These are phyloP conservation scores for Metrosideros polymorpha DNA, from an alignment of 441 rosid species.

Conservation along the genomic window DNA sequence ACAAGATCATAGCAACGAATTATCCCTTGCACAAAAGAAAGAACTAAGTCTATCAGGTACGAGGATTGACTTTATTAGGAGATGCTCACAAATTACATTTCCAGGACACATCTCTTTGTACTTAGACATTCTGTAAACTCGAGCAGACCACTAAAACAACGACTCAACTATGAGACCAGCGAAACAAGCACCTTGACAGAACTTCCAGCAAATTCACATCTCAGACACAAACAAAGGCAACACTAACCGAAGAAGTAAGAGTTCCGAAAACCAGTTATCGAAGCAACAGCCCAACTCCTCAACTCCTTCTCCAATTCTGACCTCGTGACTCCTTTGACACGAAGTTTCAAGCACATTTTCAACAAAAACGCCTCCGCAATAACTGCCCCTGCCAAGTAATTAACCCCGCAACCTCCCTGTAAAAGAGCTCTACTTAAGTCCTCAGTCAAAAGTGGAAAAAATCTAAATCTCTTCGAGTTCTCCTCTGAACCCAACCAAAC, in stretches of 20 bases:
- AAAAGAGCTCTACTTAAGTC: constrained; percentile 13
- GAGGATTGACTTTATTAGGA: background rate
- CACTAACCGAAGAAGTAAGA: constrained; percentile 41
- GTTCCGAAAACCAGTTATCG: constrained; percentile 27
- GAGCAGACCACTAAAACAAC: background rate
- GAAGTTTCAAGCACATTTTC: constrained; percentile 32
- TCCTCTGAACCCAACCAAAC: constrained; percentile 27
- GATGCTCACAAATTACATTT: background rate
- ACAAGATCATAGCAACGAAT: background rate
- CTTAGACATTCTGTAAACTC: background rate
- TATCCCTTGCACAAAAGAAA: background rate
- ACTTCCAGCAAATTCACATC: background rate
- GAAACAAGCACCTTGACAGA: background rate
- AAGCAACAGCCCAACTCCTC: constrained; percentile 35
- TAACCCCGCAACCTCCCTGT: constrained; percentile 19
- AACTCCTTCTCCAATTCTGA: constrained; percentile 26
- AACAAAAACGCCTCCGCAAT: constrained; percentile 32
- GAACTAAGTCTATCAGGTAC: background rate
- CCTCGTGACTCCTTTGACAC: constrained; percentile 1
- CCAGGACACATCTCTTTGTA: background rate
- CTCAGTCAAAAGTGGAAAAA: constrained; percentile 28
- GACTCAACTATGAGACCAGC: background rate
- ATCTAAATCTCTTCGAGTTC: constrained; percentile 15
- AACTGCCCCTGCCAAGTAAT: constrained; percentile 36
- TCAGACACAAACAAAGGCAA: background rate